Conservation (phyloP, 108 stramenopile species). For the Pseudonitzschia multiseries region DNA sequence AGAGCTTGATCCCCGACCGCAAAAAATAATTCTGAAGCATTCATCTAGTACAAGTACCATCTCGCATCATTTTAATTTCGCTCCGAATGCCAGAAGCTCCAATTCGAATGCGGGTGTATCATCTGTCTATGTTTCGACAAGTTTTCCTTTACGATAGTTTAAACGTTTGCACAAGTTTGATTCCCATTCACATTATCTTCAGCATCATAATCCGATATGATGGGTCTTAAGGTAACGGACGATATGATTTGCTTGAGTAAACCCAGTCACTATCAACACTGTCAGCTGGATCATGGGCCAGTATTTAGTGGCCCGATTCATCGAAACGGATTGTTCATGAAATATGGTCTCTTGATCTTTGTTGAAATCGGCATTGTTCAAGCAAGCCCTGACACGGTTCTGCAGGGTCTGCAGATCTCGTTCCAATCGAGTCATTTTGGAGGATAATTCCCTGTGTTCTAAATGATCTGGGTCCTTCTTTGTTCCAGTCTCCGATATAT, state of each 20-base stretch:
- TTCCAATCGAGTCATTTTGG: constrained; percentile 39
- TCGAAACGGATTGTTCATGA: constrained; percentile 65
- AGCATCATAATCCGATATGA: constrained; percentile 39
- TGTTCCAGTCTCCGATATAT: neutral
- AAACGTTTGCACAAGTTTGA: neutral
- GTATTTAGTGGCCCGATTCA: constrained; percentile 67
- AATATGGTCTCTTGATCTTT: constrained; percentile 46
- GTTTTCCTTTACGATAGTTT: neutral
- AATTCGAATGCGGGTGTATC: no score
- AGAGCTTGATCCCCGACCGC: no score
- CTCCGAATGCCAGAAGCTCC: no score
- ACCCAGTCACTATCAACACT: constrained; percentile 64
- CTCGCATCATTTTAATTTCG: no score
- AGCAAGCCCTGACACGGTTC: constrained; percentile 29
- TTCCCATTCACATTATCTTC: neutral
- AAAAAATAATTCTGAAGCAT: no score
- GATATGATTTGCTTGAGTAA: constrained; percentile 73
- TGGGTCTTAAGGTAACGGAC: constrained; percentile 64
- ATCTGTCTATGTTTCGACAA: neutral
- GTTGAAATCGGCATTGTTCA: constrained; percentile 44
- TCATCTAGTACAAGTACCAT: no score
- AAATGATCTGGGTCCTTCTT: constrained; percentile 10
- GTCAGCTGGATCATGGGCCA: constrained; percentile 72
- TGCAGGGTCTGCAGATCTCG: constrained; percentile 32
- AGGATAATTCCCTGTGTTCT: constrained; percentile 20